phyloP scores from a whole-genome alignment of 306 rosid genomes.

The Inga leiocalycina region DNA sequence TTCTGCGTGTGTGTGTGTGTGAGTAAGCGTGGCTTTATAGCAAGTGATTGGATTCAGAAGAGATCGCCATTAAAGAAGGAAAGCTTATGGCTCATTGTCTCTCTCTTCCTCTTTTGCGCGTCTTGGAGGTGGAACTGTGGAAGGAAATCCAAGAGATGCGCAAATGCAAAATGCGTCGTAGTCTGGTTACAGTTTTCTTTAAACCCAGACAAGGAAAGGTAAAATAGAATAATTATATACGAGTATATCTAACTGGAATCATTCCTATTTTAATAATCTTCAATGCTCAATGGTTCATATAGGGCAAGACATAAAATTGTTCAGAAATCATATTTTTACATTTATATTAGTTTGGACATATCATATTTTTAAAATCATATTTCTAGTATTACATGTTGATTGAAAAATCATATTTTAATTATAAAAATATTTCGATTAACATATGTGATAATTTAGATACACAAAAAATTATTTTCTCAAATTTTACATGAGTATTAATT shows the following conservation, averaged over 20 bases:
- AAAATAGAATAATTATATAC: too few species aligned
- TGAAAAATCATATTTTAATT: not conserved
- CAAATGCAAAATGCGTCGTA: conserved; percentile 3
- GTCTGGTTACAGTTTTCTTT: not conserved
- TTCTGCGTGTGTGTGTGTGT: not conserved
- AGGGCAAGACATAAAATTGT: too few species aligned
- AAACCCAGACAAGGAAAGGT: not conserved
- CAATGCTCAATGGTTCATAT: too few species aligned
- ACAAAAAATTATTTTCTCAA: not conserved
- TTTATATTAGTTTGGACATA: not conserved
- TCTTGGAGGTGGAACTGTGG: not conserved
- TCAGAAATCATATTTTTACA: too few species aligned
- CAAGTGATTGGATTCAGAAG: conserved; percentile 38
- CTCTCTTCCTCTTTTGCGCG: conserved; percentile 10
- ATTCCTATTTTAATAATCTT: not conserved
- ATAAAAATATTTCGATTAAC: not conserved
- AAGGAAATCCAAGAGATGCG: conserved; percentile 10
- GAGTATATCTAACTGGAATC: not conserved
- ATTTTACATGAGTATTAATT: not conserved
- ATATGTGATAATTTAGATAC: not conserved
- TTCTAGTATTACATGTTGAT: not conserved
- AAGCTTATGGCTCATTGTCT: not conserved
- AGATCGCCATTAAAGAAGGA: conserved; percentile 47
- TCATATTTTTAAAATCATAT: not conserved
- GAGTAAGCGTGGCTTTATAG: not conserved